These are phyloP conservation scores for Kuraishia floccosa DNA, from an alignment of 805 yeast genomes.

Conservation along the genomic window DNA sequence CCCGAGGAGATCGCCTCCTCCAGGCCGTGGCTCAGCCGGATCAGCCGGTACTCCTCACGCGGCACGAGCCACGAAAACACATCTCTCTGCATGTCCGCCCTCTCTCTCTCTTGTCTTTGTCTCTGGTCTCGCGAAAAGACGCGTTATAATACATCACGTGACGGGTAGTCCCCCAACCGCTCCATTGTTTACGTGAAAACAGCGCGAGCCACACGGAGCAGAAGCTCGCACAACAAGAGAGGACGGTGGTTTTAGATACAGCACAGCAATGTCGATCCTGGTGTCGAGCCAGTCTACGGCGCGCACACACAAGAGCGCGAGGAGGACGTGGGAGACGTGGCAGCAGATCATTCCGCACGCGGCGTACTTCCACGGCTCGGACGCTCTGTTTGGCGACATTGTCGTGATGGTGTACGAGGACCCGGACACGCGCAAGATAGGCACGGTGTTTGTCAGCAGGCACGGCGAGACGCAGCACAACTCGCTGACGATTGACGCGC, in stretches of 20 bases:
- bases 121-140: too few species aligned
- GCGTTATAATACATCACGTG: too few species aligned
- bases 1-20: conserved; percentile 24
- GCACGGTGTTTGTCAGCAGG: conserved; percentile 44
- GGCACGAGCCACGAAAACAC: conserved; percentile 13
- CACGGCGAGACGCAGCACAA: conserved; percentile 57
- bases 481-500: conserved; percentile 41
- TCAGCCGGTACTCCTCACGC: conserved; percentile 28
- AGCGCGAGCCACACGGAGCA: too few species aligned
- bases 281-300: too few species aligned
- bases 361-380: conserved; percentile 42
- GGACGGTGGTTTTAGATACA: too few species aligned
- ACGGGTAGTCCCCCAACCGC: too few species aligned
- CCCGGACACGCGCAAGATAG: conserved; percentile 29
- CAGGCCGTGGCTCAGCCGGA: conserved; percentile 43
- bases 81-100: too few species aligned
- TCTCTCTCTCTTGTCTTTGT: too few species aligned
- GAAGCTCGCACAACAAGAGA: too few species aligned
- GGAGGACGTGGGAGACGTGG: neutral
- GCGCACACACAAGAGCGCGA: neutral
- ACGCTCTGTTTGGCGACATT: conserved; percentile 31
- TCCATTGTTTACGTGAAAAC: too few species aligned
- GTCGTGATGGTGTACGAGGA: conserved; percentile 41
- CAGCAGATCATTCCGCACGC: conserved; percentile 15
- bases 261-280: neutral